Base-by-base conservation (phyloP, 1,139 yeast species). In the Scheffersomyces cryptocercus region DNA sequence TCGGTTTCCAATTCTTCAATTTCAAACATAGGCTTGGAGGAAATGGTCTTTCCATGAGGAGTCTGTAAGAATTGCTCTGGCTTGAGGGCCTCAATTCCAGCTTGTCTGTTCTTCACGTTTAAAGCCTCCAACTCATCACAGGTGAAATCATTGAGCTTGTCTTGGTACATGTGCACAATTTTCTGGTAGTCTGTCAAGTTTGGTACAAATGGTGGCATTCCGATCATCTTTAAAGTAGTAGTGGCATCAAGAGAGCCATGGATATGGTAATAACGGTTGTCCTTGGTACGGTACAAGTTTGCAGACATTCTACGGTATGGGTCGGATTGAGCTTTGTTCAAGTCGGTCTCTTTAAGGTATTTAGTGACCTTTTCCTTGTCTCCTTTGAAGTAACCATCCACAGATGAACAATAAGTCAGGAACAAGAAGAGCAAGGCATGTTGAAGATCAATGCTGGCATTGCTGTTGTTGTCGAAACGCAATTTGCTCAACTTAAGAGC, bases 161-260 rank as follows among this genome's bases (percentile, higher is more conserved):
- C 54, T 37, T 64, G 64, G 42, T 61, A 59, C 34, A 47, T 51
- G 14, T 59, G 47, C 26, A 62, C 55, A 36, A 62, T 55, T 20
- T 54, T 56, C 11, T 55, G 48, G 47, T 64, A 62, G 34, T 59
- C 64, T 6, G 54, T 52, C 28, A 61, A 45, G 4, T 59, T 51
- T 4, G 53, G 55, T 28, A 53, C 47, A 42, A 49, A 55, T 10
- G 62, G 48, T 3, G 69, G 70, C 14, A 65, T 52, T 2, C 69
- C 70, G 41, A 65, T 60, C 69, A 65, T 62, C 24, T 61, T 59
- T 38, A 65, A 52, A 13, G 68, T 63, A 0, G 61, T 54, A 4
- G 60, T 46, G 2, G 69, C 66, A 35, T 65, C 67, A 36, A 65
- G 51, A 7, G 68, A 62, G 5, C 70, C 70, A 45, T 65, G 70